Percentiles rank a stretch among this genome's conserved stretches.
Conservation (phyloP, 306 rosid genomes). For the Morella rubra region DNA sequence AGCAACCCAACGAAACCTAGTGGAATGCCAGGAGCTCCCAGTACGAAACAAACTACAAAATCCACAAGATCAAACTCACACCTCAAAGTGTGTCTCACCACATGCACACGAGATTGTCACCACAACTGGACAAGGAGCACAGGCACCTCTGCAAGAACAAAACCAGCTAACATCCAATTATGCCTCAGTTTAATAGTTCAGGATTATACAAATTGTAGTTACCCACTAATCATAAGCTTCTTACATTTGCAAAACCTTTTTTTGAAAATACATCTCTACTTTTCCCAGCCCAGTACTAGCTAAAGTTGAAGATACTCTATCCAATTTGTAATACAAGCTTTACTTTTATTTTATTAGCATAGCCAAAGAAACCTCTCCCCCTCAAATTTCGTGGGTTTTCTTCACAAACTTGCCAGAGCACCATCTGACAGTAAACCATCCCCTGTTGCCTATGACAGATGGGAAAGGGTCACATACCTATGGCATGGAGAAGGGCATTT, state of each 20-base stretch:
- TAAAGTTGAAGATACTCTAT: background rate
- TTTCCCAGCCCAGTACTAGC: background rate
- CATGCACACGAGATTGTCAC: conserved; percentile 88
- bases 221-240: background rate
- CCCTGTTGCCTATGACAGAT: conserved; percentile 15
- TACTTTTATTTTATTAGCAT: background rate
- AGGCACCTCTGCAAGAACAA: conserved; percentile 81
- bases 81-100: conserved; percentile 94
- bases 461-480: conserved; percentile 49
- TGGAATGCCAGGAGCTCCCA: background rate
- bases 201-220: conserved; percentile 17
- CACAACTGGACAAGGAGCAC: conserved; percentile 98
- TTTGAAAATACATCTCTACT: background rate
- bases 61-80: conserved; percentile 35
- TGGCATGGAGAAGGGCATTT: conserved; percentile 96
- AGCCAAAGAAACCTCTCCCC: background rate
- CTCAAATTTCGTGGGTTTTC: background rate
- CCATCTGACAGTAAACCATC: conserved; percentile 3
- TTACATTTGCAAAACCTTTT: conserved; percentile 1
- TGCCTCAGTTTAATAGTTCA: background rate
- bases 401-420: background rate
- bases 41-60: conserved; percentile 19
- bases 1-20: too few species aligned
- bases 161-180: conserved; percentile 24
- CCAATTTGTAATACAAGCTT: background rate